Base-by-base conservation (phyloP, 345 rosid genomes). In the Moringa oleifera region DNA sequence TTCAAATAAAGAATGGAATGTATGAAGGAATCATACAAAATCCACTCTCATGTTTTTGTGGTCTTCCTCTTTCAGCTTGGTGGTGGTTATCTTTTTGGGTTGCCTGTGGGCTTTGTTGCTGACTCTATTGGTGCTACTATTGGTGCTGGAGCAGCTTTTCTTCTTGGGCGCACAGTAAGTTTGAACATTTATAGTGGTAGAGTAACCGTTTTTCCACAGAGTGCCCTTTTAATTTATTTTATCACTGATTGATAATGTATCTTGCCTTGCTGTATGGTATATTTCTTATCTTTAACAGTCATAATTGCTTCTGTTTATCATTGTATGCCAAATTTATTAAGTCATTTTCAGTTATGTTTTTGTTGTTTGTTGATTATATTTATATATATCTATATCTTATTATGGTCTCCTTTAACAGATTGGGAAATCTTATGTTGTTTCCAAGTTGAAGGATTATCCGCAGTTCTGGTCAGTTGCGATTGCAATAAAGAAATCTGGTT, bases 51-150 rank as follows among this genome's bases (percentile, higher is more conserved):
- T 41, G 6, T 11, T 15, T 4, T 41, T 41, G 6, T 41, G 47
- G 51, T 66, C 19, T 69, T 25, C 70, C 49, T 77, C 58, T 70
- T 81, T 56, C 84, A 94, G 99, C 84, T 94, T 66, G 99, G 99
- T 64, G 99, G 99, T 57, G 99, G 99, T 56, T 94, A 94, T 78
- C 95, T 94, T 72, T 94, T 88, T 70, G 99, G 99, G 47, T 78
- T 90, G 58, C 95, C 92, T 18, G 75, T 90, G 74, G 99, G 99
- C 41, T 90, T 94, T 70, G 71, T 94, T 66, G 92, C 96, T 3
- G 99, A 94, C 82, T 94, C 99, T 11, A 75, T 94, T 25, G 99
- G 99, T 54, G 96, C 97, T 54, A 83, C 96, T 19, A 45, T 88
- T 66, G 99, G 99, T 57, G 87, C 99, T 2, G 92, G 89, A 58